Base-by-base conservation (phyloP, 1,139 yeast species). In the Hansenula lynferdii region DNA sequence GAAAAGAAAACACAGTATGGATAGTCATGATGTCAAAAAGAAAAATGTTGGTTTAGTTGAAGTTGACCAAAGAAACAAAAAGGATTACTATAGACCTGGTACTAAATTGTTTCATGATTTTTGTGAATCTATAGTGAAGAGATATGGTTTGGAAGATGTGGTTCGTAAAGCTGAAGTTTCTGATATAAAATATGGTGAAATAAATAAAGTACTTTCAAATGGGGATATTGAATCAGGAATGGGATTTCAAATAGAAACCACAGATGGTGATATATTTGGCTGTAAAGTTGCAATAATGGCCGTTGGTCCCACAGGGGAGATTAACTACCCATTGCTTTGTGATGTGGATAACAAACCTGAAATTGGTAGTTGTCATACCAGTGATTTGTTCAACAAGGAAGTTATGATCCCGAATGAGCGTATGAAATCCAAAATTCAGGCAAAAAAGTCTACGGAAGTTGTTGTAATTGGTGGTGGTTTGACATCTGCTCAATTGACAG, bases 391-490 rank as follows among this genome's bases (percentile, higher is more conserved):
- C 41, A 47, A 50, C 3, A 37, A 37, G 36, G 6, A 57, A 54
- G 47, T 51, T 55, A 24, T 15, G 12, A 31, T 39, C 28, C 40
- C 41, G 16, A 30, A 38, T 11, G 31, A 34, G 10, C 20, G 14
- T 10, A 29, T 41, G 8, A 10, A n/a, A 5, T 14, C 12, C 4
- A 33, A 30, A 28, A 28, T 39, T 15, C 3, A 17, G 2, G 11
- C 46, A 39, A 23, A 37, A 19, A 15, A 42, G 39, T 8, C 41
- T 47, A 53, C 62, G 7, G 49, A 58, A 6, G 45, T 69, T 12
- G 65, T 66, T 1, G 64, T 71, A 19, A 70, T 70, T 6, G 77
- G 77, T 0, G 76, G 77, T 4, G 77, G 76, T 0, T 54, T 70
- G 31, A 70, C 76, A 0, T 66, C 75, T 0, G 76, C 75, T 0